Evolutionary conservation across 31 red algal genomes (phyloP).

Genomic region (Endocladia muricata): DNA sequence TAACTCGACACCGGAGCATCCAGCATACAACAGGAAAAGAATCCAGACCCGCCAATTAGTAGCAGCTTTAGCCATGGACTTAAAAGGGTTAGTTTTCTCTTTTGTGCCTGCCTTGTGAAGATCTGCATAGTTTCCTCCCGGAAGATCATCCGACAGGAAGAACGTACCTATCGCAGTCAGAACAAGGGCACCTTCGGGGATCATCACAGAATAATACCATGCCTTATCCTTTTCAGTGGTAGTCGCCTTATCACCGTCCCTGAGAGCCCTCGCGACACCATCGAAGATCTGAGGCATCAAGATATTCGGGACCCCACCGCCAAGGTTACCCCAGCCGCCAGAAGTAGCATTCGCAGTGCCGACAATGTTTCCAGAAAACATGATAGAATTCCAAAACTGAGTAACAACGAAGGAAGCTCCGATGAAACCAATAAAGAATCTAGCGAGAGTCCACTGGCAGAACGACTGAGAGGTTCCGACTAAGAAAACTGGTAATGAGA

Average conservation of each 20-base stretch:
- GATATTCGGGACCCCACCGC: slow-evolving; percentile 91
- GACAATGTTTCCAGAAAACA: slow-evolving; percentile 87
- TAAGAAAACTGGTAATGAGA: slow-evolving; percentile 89
- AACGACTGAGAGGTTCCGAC: slow-evolving; percentile 62
- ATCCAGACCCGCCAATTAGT: slow-evolving; percentile 62
- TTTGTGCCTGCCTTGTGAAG: slow-evolving; percentile 31
- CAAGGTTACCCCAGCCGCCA: slow-evolving; percentile 96
- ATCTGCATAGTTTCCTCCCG: slow-evolving; percentile 69
- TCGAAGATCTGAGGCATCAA: slow-evolving; percentile 62
- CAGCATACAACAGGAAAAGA: slow-evolving; percentile 76
- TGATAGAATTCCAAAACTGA: slow-evolving; percentile 72
- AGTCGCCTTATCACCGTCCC: not conserved
- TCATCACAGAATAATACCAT: slow-evolving; percentile 66
- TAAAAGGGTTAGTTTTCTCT: slow-evolving; percentile 38
- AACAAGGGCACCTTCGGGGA: slow-evolving; percentile 33
- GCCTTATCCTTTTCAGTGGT: slow-evolving; percentile 40
- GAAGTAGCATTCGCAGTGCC: slow-evolving; percentile 93
- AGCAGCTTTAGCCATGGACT: slow-evolving; percentile 49
- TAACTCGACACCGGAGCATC: slow-evolving; percentile 86
- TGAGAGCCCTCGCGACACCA: slow-evolving; percentile 6
- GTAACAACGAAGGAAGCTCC: slow-evolving; percentile 81
- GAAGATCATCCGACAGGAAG: slow-evolving; percentile 87
- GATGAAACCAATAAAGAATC: slow-evolving; percentile 80
- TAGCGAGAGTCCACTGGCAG: slow-evolving; percentile 48
- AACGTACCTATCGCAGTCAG: slow-evolving; percentile 35